These are phyloP conservation scores for Dryas octopetala DNA, from an alignment of 306 rosid species.

Conservation along the genomic window DNA sequence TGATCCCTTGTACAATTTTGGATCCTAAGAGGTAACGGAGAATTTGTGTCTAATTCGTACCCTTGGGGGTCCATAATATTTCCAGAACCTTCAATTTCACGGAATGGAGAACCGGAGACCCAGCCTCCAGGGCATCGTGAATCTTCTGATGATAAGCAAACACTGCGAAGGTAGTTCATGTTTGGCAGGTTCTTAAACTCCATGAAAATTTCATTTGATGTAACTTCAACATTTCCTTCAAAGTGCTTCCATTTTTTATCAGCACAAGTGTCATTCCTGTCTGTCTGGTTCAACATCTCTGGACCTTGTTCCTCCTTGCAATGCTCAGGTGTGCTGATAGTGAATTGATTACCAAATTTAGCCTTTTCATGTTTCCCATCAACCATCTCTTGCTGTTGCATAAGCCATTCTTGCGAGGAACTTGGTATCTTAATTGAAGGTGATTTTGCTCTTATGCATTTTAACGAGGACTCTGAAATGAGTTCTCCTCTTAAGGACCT, in stretches of 20 bases:
- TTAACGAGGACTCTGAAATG: slow-evolving; percentile 25
- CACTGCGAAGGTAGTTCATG: slow-evolving; percentile 37
- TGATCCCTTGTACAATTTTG: slow-evolving; percentile 38
- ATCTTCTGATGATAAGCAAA: slow-evolving; percentile 36
- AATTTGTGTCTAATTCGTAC: slow-evolving; percentile 29
- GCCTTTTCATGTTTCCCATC: slow-evolving; percentile 25
- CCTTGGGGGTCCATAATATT: slow-evolving; percentile 22
- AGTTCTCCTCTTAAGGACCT: slow-evolving; percentile 29
- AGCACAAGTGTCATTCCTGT: slow-evolving; percentile 25
- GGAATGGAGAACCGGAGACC: slow-evolving; percentile 26
- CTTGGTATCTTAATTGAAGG: slow-evolving; percentile 38
- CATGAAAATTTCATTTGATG: slow-evolving; percentile 24
- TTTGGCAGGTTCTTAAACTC: slow-evolving; percentile 31
- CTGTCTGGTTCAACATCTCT: slow-evolving; percentile 34
- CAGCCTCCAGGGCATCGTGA: slow-evolving; percentile 28
- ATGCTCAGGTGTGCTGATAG: slow-evolving; percentile 22
- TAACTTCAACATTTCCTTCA: slow-evolving; percentile 29
- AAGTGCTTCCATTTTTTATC: slow-evolving; percentile 17
- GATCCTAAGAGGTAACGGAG: slow-evolving; percentile 38
- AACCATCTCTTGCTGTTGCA: slow-evolving; percentile 35
- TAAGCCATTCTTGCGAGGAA: slow-evolving; percentile 38
- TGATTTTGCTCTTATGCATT: slow-evolving; percentile 32
- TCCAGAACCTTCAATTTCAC: slow-evolving; percentile 31
- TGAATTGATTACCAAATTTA: slow-evolving; percentile 31
- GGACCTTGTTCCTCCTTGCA: slow-evolving; percentile 26